Evolutionary conservation across 1,284 basidiomycete species (phyloP).

Genomic region (Microbotryomycetes sp.): DNA sequence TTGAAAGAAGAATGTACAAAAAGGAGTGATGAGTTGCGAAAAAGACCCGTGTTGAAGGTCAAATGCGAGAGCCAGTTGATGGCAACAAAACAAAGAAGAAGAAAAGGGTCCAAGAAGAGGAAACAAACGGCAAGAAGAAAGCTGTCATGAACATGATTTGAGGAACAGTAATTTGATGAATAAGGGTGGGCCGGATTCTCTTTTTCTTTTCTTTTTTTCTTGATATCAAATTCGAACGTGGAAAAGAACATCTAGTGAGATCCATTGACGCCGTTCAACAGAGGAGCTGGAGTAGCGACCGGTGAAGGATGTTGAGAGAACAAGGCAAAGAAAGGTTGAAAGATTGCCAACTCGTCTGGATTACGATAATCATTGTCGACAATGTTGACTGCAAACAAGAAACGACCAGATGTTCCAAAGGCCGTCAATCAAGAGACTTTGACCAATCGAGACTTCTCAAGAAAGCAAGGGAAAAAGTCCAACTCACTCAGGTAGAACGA

Average conservation of each 20-base stretch:
- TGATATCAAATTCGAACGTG: too few relatives aligned
- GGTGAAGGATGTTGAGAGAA: not conserved
- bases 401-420: slow-evolving; percentile 1
- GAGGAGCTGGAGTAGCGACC: not conserved
- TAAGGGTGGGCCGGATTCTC: too few relatives aligned
- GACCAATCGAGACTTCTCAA: not conserved
- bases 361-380: slow-evolving; percentile 39
- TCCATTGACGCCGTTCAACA: not conserved
- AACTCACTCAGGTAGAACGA: slow-evolving; percentile 41
- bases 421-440: too few relatives aligned
- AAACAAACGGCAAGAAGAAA: too few relatives aligned
- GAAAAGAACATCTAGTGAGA: slow-evolving; percentile 15
- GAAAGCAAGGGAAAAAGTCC: slow-evolving; percentile 5
- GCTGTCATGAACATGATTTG: too few relatives aligned
- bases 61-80: not conserved
- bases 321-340: slow-evolving; percentile 64
- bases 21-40: too few relatives aligned
- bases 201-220: too few relatives aligned
- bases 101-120: too few relatives aligned
- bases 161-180: too few relatives aligned
- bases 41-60: too few relatives aligned
- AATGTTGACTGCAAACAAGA: slow-evolving; percentile 27
- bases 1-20: too few relatives aligned
- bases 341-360: slow-evolving; percentile 66
- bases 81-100: not conserved